Percentiles rank a stretch among this genome's conserved stretches.
phyloP scores from a whole-genome alignment of 2,329 filamentous ascomycete genomes.

The Cercospora brassicicola region DNA sequence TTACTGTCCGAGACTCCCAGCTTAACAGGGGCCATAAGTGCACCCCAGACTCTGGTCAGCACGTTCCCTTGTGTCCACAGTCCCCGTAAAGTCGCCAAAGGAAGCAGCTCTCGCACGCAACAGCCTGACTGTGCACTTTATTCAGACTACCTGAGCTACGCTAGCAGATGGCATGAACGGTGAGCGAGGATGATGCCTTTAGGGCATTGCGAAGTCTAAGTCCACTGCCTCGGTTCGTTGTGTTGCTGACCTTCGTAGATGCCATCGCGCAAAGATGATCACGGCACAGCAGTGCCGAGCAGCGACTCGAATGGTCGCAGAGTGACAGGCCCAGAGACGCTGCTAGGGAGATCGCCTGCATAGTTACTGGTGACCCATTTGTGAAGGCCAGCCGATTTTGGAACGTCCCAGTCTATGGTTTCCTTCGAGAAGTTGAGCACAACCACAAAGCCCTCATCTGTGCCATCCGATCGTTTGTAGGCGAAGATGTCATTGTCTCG shows the following conservation, averaged over 20 bases:
- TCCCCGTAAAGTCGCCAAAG: neutral
- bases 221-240: neutral
- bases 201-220: neutral
- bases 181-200: neutral
- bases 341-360: constrained; percentile 28
- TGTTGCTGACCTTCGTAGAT: neutral
- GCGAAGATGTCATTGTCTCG: constrained; percentile 60
- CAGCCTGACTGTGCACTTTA: neutral
- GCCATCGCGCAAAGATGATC: neutral
- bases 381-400: constrained; percentile 34
- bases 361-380: constrained; percentile 43
- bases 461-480: constrained; percentile 36
- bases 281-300: constrained; percentile 29
- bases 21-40: neutral
- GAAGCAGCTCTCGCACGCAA: neutral
- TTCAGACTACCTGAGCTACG: neutral
- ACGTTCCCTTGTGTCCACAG: neutral
- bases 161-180: neutral
- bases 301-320: constrained; percentile 40
- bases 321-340: constrained; percentile 31
- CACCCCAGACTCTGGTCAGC: neutral
- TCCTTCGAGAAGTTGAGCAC: constrained; percentile 41
- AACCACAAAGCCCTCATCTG: constrained; percentile 36
- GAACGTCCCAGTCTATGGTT: constrained; percentile 39
- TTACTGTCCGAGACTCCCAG: neutral